Base-by-base conservation (phyloP, 2,329 filamentous ascomycete genomes). In the Seiridium cupressi region DNA sequence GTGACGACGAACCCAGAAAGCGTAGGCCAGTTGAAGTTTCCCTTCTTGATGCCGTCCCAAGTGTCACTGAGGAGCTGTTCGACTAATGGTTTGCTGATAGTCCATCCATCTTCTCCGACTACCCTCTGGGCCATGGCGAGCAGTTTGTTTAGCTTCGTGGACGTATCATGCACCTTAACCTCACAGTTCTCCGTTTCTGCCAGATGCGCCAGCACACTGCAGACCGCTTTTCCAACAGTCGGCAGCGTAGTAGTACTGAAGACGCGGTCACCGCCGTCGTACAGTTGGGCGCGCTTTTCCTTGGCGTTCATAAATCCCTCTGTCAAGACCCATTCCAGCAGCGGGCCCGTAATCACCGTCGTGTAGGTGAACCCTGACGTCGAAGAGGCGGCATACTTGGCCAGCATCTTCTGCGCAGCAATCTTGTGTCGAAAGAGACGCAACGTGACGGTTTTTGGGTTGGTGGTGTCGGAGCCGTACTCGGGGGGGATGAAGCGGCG, bases 401-500 rank as follows among this genome's bases (percentile, higher is more conserved):
- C 69, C 4, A 85, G 62, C 58, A 77, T 70, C 3, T 79, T 72
- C 48, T 75, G 69, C 2, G 77, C 62, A 8, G 73, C 68, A 31
- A 80, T 51, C 69, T 90, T 90, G 61, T 71, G 70, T 1, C 68
- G 70, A 61, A 85, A 87, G 1, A 86, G 67, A 1, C 84, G 80
- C 0, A 89, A 76, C 2, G 71, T 54, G 59, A 74, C 63, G 53
- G 71, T 64, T 56, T 70, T 69, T 68, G 75, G 44, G 64, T 72
- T 13, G 11, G 36, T 9, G 6, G 38, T 18, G 51, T 55, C 34
- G 51, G 36, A 42, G 3, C 51, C 61, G 47, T 82, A 89, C 59
- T 89, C 85, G 2, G 83, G 83, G 1, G 86, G 85, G 35, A 89
- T 74, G 73, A 88, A 86, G 18, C 84, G 79, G 65, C 83, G 79